Evolutionary conservation across 169 alveolate genomes (phyloP).

Genomic region (Eimeria praecox): DNA sequence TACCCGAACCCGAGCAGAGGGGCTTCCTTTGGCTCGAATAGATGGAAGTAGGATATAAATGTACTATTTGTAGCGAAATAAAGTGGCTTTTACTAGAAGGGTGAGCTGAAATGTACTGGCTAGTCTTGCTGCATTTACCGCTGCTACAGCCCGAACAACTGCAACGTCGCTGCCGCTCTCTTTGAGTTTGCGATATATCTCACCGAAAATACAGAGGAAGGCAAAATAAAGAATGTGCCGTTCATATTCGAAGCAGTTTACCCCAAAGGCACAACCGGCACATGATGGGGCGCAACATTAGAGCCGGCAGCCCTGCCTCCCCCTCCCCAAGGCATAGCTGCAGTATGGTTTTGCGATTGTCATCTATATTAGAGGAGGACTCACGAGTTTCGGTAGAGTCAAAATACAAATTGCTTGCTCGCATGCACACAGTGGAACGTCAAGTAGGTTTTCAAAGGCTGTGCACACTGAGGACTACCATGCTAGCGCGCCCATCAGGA

Average conservation of each 20-base stretch:
- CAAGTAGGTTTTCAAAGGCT: too few species aligned
- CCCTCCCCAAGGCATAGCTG: too few species aligned
- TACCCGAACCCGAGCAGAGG: background rate
- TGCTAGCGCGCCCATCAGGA: too few species aligned
- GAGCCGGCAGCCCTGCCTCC: too few species aligned
- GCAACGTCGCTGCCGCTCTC: constrained; percentile 24
- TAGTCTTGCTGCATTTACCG: background rate
- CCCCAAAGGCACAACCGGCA: background rate
- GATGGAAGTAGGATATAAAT: background rate
- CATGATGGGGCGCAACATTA: background rate
- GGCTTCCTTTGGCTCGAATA: background rate
- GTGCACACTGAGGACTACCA: too few species aligned
- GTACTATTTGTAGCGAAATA: background rate
- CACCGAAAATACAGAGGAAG: too few species aligned
- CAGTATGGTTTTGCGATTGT: too few species aligned
- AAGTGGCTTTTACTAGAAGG: background rate
- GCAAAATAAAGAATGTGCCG: background rate
- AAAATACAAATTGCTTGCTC: too few species aligned
- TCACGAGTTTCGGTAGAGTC: too few species aligned
- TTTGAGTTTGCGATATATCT: background rate
- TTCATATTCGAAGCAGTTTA: background rate
- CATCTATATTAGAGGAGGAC: too few species aligned
- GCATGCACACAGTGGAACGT: too few species aligned
- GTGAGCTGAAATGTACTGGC: background rate
- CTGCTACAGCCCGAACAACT: constrained; percentile 12